phyloP scores from a whole-genome alignment of 345 rosid genomes.

The Eucalyptus regnans region DNA sequence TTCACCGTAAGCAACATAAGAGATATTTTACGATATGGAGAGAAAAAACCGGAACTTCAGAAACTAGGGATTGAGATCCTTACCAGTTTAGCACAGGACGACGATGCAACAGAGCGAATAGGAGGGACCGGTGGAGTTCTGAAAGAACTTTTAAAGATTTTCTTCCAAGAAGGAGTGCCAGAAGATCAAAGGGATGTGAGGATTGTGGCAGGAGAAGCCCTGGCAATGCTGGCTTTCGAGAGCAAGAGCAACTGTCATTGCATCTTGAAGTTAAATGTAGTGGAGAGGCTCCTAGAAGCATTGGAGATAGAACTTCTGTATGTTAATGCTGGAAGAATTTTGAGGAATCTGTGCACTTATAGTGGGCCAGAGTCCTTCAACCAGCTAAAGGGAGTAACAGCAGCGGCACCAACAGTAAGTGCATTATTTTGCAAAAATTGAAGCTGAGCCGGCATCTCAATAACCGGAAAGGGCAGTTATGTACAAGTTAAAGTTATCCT shows the following conservation, averaged over 20 bases:
- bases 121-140: constrained; percentile 70
- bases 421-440: neutral
- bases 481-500: neutral
- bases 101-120: constrained; percentile 51
- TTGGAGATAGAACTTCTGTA: constrained; percentile 31
- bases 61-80: constrained; percentile 56
- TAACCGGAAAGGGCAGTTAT: neutral
- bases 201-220: constrained; percentile 72
- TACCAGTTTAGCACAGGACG: constrained; percentile 52
- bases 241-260: constrained; percentile 57
- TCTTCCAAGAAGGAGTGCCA: constrained; percentile 16
- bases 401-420: constrained; percentile 57
- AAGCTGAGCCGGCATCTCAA: too few species aligned
- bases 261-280: constrained; percentile 39
- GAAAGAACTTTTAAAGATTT: constrained; percentile 55
- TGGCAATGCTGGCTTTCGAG: constrained; percentile 67
- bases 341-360: constrained; percentile 50
- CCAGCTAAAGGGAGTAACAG: constrained; percentile 32
- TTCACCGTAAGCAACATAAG: constrained; percentile 59
- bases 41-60: constrained; percentile 34
- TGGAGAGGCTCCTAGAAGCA: constrained; percentile 36
- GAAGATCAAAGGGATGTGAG: constrained; percentile 22
- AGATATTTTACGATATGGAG: constrained; percentile 50
- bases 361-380: constrained; percentile 31
- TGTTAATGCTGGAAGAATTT: constrained; percentile 56